Percentiles rank a stretch among this genome's conserved stretches.
phyloP scores from a whole-genome alignment of 139 green algal genomes.

The Chlorella vulgaris region DNA sequence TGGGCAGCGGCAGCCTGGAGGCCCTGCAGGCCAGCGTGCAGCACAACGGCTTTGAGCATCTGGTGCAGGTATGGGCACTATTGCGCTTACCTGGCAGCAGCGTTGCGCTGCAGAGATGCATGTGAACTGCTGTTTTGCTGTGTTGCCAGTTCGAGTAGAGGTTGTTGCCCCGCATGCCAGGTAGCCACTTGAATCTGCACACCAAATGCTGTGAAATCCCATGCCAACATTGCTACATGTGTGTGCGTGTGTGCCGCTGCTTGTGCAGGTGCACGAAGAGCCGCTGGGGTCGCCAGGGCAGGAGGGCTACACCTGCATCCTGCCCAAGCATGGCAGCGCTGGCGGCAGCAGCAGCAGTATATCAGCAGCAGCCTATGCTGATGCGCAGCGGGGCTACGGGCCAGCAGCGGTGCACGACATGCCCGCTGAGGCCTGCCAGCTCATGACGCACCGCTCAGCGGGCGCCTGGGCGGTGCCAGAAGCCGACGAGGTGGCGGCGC shows the following conservation, averaged over 20 bases:
- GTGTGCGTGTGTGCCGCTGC: too few relatives aligned
- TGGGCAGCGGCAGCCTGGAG: conserved; percentile 44
- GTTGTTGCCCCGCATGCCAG: too few relatives aligned
- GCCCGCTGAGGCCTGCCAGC: conserved; percentile 30
- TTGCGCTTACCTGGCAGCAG: background rate
- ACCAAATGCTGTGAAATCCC: too few relatives aligned
- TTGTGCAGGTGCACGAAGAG: conserved; percentile 44
- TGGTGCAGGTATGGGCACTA: conserved; percentile 37
- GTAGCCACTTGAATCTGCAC: too few relatives aligned
- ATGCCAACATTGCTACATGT: too few relatives aligned
- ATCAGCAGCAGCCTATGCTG: background rate
- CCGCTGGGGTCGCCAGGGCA: conserved; percentile 54
- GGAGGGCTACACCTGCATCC: conserved; percentile 43
- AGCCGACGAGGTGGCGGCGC: background rate
- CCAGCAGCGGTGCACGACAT: conserved; percentile 18
- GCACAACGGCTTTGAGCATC: conserved; percentile 74
- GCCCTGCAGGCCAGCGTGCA: conserved; percentile 62
- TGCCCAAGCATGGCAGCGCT: conserved; percentile 13
- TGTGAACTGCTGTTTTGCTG: too few relatives aligned
- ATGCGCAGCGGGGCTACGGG: conserved; percentile 31
- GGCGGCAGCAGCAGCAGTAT: background rate
- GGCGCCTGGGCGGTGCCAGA: conserved; percentile 5
- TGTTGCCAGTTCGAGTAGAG: too few relatives aligned
- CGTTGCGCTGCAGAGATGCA: background rate
- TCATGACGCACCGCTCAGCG: conserved; percentile 24